Conservation (phyloP, 768 basidiomycete species). For the Rhizopogon roseolus region DNA sequence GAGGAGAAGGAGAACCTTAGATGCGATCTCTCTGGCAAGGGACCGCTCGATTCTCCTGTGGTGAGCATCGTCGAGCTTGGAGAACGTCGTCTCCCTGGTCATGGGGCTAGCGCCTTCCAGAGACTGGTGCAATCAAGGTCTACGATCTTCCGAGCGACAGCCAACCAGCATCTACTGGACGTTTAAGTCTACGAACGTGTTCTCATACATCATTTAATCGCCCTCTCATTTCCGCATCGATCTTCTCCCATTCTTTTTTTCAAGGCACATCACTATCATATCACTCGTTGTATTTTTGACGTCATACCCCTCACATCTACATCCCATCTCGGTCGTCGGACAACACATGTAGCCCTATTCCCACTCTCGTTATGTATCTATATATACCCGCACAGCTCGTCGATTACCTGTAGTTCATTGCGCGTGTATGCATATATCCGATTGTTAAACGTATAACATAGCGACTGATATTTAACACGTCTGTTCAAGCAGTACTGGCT, state of each 20-base stretch:
- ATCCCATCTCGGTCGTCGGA: neutral
- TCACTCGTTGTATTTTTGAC: slow-evolving; percentile 17
- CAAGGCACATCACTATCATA: slow-evolving; percentile 24
- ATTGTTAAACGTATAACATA: too few species aligned
- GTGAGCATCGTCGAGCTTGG: slow-evolving; percentile 23
- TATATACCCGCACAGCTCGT: too few species aligned
- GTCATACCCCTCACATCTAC: too few species aligned
- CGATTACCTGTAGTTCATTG: too few species aligned
- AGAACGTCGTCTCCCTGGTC: slow-evolving; percentile 19
- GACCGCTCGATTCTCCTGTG: slow-evolving; percentile 5
- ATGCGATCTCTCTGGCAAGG: slow-evolving; percentile 6
- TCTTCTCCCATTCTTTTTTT: slow-evolving; percentile 11
- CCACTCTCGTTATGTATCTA: too few species aligned
- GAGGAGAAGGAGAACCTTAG: slow-evolving; percentile 24
- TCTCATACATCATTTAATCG: slow-evolving; percentile 16
- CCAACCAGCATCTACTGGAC: slow-evolving; percentile 20
- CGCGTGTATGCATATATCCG: too few species aligned
- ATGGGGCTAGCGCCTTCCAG: slow-evolving; percentile 31
- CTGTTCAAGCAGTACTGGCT: too few species aligned
- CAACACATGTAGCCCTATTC: neutral
- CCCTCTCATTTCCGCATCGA: slow-evolving; percentile 13
- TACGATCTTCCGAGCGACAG: slow-evolving; percentile 34
- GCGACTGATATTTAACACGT: too few species aligned
- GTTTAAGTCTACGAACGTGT: slow-evolving; percentile 18
- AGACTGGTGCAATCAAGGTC: slow-evolving; percentile 42